Evolutionary conservation across 1,139 yeast genomes (phyloP), one percentile per base, ranked within the genome.

Genomic region (Suhomyces kunorum): DNA sequence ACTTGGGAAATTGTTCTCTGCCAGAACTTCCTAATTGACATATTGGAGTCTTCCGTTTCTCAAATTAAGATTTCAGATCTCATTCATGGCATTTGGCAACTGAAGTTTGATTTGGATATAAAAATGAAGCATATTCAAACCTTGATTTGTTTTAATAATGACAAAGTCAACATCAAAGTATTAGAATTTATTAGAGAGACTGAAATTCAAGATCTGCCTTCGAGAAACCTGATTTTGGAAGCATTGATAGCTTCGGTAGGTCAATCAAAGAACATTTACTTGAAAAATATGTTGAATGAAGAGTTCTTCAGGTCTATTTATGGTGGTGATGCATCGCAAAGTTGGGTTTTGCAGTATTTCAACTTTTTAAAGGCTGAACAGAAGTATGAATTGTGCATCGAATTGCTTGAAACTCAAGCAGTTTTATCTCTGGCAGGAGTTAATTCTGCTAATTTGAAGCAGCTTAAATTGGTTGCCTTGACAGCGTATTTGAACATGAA

Each of bases 1-100:
- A 71, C 76, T 1, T 68, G 75, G 68, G 48, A 48, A 11, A 57
- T 63, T n/a, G 39, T 71, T 3, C 49, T 68, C 13, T 67, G 62
- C 39, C 56, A 59, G 26, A 54, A 58, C 11, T 69, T 70, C 44
- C 50, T 63, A 8, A 30, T 50, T 25, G 54, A 55, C 25, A 12
- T 37, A 2, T 47, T 42, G 15, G 20, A 32, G 3, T 12, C 34
- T 5, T 25, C 30, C 3, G 8, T 31, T 8, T 36, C 40, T 1
- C 35, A 14, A 25, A 44, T 70, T 8, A 48, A 53, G 7, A 42
- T 58, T 23, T 39, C 48, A 6, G 56, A 57, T 4, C 56, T 71
- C 36, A 42, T 68, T n/a, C 42, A 45, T 6, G 52, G 70, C n/a
- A 38, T 67, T 8, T 50, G 60, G 48, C 24, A 36, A 5, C 62